Conservation (phyloP, 2,329 filamentous ascomycete genomes). For the Fonsecaea monophora region DNA sequence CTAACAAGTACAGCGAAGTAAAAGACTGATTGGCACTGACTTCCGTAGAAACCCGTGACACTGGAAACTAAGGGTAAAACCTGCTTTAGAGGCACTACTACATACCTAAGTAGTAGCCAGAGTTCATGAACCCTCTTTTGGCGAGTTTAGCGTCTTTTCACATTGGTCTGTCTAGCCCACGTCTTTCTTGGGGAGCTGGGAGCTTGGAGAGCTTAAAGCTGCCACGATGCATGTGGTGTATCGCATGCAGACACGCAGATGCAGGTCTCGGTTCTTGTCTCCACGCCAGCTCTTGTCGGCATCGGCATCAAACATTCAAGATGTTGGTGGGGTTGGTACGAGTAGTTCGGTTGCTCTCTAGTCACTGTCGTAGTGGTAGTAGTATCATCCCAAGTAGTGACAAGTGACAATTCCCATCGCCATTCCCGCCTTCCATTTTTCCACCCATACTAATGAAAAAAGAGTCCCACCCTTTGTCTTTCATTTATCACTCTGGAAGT, state of each 20-base stretch:
- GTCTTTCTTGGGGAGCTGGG: neutral
- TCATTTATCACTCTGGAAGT: slow-evolving; percentile 24
- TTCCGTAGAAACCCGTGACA: neutral
- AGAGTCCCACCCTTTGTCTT: slow-evolving; percentile 2
- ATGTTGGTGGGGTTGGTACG: neutral
- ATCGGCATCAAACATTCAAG: neutral
- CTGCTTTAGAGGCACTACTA: slow-evolving; percentile 3
- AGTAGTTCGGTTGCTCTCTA: neutral
- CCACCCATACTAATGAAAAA: neutral
- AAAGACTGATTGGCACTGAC: neutral
- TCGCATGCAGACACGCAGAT: neutral
- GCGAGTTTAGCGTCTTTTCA: neutral
- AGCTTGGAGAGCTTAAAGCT: neutral
- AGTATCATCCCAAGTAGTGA: neutral
- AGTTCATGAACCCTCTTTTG: neutral
- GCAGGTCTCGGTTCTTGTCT: neutral
- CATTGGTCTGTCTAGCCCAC: neutral
- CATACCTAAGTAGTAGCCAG: neutral
- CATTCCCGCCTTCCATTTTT: slow-evolving; percentile 22
- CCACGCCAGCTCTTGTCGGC: neutral
- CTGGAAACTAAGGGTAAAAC: neutral
- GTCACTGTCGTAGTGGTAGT: neutral
- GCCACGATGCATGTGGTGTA: neutral
- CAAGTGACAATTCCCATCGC: neutral
- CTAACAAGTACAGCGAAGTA: neutral